phyloP scores from a whole-genome alignment of 23 red algal species.

The Agarophyton chilense region DNA sequence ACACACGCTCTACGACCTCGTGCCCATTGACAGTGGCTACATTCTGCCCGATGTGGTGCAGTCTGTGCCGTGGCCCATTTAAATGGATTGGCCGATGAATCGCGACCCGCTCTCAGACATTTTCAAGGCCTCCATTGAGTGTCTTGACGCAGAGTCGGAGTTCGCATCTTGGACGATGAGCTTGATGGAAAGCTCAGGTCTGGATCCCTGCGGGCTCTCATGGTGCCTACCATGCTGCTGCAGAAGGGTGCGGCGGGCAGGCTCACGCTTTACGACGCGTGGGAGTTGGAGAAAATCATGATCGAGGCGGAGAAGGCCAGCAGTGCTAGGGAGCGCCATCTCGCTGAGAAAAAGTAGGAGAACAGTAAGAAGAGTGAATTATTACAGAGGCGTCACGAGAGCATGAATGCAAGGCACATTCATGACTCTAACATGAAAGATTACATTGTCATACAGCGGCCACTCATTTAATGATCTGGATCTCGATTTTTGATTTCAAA shows the following conservation, averaged over 20 bases:
- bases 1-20: slow-evolving; percentile 56
- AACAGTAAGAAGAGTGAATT: neutral
- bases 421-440: slow-evolving; percentile 40
- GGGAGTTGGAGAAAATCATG: slow-evolving; percentile 69
- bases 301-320: slow-evolving; percentile 64
- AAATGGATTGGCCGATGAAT: slow-evolving; percentile 99
- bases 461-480: no score
- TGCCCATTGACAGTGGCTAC: slow-evolving; percentile 97
- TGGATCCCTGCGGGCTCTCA: slow-evolving; percentile 72
- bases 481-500: no score
- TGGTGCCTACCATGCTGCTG: slow-evolving; percentile 86
- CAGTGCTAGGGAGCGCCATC: slow-evolving; percentile 46
- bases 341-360: slow-evolving; percentile 17
- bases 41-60: slow-evolving; percentile 81
- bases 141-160: slow-evolving; percentile 83
- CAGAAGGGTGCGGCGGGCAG: slow-evolving; percentile 70
- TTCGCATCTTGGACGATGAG: slow-evolving; percentile 72
- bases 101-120: slow-evolving; percentile 65
- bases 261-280: slow-evolving; percentile 89
- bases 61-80: slow-evolving; percentile 88
- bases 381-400: slow-evolving; percentile 45
- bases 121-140: slow-evolving; percentile 53
- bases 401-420: slow-evolving; percentile 45
- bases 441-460: slow-evolving; percentile 61
- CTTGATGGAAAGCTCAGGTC: slow-evolving; percentile 63